Evolutionary conservation across 768 basidiomycete genomes (phyloP).

Genomic region (Mycena kentingensis): DNA sequence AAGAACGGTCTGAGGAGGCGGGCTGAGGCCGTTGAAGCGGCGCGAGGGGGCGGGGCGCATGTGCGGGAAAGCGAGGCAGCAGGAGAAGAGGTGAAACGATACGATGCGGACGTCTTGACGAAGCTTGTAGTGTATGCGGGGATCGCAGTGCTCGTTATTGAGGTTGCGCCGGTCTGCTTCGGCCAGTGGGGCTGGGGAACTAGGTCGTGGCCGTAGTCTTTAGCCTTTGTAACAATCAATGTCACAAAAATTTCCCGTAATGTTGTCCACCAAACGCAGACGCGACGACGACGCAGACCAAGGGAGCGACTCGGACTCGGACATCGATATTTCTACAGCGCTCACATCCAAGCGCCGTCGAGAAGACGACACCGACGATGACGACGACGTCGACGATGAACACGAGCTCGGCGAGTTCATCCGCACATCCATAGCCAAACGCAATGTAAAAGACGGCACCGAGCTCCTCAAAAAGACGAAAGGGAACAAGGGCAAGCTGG

Average conservation of each 20-base stretch:
- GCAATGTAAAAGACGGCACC: slow-evolving; percentile 74
- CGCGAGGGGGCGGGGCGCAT: slow-evolving; percentile 29
- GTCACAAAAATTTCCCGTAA: too few species aligned
- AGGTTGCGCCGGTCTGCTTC: slow-evolving; percentile 67
- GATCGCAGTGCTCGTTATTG: slow-evolving; percentile 69
- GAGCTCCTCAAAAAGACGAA: slow-evolving; percentile 77
- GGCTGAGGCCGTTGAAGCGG: slow-evolving; percentile 28
- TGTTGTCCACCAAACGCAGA: slow-evolving; percentile 12
- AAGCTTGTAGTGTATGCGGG: slow-evolving; percentile 91
- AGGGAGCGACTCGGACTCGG: slow-evolving; percentile 35
- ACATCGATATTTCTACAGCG: slow-evolving; percentile 66
- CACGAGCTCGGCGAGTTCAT: slow-evolving; percentile 63
- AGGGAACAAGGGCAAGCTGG: slow-evolving; percentile 65
- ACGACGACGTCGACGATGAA: slow-evolving; percentile 54
- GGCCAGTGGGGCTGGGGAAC: slow-evolving; percentile 72
- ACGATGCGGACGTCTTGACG: slow-evolving; percentile 47
- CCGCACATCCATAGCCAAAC: slow-evolving; percentile 65
- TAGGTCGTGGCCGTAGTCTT: slow-evolving; percentile 34
- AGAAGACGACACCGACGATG: slow-evolving; percentile 26
- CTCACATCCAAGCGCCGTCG: slow-evolving; percentile 52
- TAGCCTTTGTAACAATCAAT: too few species aligned
- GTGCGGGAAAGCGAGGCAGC: slow-evolving; percentile 37
- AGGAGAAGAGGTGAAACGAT: slow-evolving; percentile 45
- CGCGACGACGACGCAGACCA: slow-evolving; percentile 16
- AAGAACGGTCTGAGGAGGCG: slow-evolving; percentile 12